Conservation (phyloP, 1,284 basidiomycete genomes). For the Cystobasidium sp. region DNA sequence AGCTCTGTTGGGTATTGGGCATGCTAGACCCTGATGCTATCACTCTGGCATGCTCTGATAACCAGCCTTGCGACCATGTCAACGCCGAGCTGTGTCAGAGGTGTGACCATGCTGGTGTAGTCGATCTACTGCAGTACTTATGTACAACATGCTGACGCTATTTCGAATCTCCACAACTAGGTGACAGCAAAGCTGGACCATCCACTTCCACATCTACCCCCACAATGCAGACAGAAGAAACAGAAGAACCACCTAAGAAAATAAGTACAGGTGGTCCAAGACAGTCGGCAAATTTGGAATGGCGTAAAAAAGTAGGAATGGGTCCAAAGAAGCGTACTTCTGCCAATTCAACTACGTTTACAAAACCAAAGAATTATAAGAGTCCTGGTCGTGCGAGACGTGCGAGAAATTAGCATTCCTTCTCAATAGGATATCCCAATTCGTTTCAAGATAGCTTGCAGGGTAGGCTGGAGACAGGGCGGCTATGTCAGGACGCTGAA, state of each 20-base stretch:
- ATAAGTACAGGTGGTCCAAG: slow-evolving; percentile 27
- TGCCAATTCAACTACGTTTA: slow-evolving; percentile 34
- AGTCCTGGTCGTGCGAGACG: slow-evolving; percentile 22
- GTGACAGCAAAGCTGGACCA: not conserved
- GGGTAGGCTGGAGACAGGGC: too few relatives aligned
- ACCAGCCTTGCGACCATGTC: too few relatives aligned
- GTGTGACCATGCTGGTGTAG: slow-evolving; percentile 12
- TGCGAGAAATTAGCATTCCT: slow-evolving; percentile 6
- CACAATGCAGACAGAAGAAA: slow-evolving; percentile 16
- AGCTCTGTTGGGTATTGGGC: slow-evolving; percentile 40
- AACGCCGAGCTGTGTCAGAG: not conserved
- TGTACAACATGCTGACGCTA: slow-evolving; percentile 39
- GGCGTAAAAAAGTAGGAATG: slow-evolving; percentile 28
- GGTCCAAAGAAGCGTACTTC: slow-evolving; percentile 27
- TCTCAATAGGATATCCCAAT: too few relatives aligned
- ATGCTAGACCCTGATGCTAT: slow-evolving; percentile 35
- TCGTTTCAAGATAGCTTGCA: too few relatives aligned
- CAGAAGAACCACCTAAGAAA: slow-evolving; percentile 11
- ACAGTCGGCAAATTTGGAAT: slow-evolving; percentile 20
- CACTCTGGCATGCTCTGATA: slow-evolving; percentile 19
- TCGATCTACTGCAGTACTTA: slow-evolving; percentile 26
- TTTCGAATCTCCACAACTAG: not conserved
- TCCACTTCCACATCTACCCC: slow-evolving; percentile 1
- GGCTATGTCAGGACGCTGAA: too few relatives aligned
- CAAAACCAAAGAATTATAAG: slow-evolving; percentile 38